Conservation (phyloP, 768 basidiomycete genomes). For the Termitomyces sp. region DNA sequence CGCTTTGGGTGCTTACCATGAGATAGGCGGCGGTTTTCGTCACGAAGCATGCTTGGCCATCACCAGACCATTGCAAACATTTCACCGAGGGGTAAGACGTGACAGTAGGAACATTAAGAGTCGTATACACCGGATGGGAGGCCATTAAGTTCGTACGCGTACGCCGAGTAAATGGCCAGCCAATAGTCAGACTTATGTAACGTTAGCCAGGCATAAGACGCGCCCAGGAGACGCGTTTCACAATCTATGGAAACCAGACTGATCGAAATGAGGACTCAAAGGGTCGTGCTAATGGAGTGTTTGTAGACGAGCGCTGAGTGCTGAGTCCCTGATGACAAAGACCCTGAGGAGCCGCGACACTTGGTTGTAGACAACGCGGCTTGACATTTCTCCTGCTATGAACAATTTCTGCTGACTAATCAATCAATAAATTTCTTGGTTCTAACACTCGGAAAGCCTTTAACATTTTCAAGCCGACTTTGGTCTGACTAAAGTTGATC, state of each 20-base stretch:
- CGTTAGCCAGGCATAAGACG: background rate
- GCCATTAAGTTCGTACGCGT: background rate
- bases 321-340: no score
- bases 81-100: constrained; percentile 51
- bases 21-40: constrained; percentile 66
- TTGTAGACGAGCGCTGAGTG: no score
- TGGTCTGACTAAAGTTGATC: background rate
- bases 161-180: background rate
- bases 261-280: background rate
- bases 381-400: no score
- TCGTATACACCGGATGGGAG: constrained; percentile 33
- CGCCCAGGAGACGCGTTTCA: background rate
- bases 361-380: background rate
- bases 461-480: background rate
- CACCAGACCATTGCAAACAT: constrained; percentile 67
- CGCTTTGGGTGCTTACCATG: constrained; percentile 37
- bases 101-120: constrained; percentile 53
- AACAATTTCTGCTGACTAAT: background rate
- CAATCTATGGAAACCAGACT: background rate
- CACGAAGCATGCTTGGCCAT: constrained; percentile 66
- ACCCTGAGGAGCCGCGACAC: no score
- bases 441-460: background rate
- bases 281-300: background rate
- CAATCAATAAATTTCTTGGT: background rate
- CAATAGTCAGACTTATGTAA: background rate